Conservation (phyloP, 2,329 filamentous ascomycete genomes). For the Sphaerulina vaccinii region DNA sequence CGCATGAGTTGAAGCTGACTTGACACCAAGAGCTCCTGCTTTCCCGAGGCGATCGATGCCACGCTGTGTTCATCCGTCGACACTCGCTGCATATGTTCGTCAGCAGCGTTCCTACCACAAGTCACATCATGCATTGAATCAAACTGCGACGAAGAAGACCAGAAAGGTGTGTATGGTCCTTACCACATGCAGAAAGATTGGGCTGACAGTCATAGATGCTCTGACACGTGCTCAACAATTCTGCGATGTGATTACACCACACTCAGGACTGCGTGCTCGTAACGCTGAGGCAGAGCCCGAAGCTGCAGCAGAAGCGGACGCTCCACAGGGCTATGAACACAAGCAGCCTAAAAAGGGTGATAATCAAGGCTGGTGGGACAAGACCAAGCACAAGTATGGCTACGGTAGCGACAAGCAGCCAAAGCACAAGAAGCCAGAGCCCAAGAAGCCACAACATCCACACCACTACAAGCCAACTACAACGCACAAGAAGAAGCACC, state of each 20-base stretch:
- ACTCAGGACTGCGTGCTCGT: constrained; percentile 5
- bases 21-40: not conserved
- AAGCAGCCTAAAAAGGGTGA: not conserved
- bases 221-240: not conserved
- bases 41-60: constrained; percentile 1
- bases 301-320: constrained; percentile 1
- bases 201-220: not conserved
- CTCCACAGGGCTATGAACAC: not conserved
- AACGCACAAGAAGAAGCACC: not conserved
- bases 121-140: constrained; percentile 3
- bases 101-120: not conserved
- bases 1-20: not conserved
- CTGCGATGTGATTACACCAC: not conserved
- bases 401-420: not conserved
- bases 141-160: constrained; percentile 7
- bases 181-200: not conserved
- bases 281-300: constrained; percentile 3
- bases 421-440: not conserved
- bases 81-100: constrained; percentile 4
- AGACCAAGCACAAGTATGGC: not conserved
- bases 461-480: not conserved
- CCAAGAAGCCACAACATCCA: not conserved
- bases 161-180: not conserved
- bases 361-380: constrained; percentile 2
- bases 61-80: constrained; percentile 4